phyloP scores from a whole-genome alignment of 2,329 filamentous ascomycete species.

The Kalmusia sp. region DNA sequence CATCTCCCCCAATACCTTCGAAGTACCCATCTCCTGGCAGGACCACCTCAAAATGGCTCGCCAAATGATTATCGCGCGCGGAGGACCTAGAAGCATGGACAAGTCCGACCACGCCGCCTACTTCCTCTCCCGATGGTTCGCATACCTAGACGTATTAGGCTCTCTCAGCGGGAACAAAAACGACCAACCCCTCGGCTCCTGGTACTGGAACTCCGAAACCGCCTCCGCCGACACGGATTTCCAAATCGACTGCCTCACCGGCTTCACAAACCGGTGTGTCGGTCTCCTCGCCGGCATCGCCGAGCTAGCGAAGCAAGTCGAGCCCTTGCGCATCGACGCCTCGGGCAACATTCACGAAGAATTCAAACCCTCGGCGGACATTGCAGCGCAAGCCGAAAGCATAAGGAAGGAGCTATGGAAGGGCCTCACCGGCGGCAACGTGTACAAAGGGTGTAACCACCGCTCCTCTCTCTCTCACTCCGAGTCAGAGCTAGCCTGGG shows the following conservation, averaged over 20 bases:
- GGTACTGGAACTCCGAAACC: conserved; percentile 53
- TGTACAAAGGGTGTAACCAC: conserved; percentile 54
- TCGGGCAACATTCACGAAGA: conserved; percentile 58
- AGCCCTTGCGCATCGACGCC: conserved; percentile 67
- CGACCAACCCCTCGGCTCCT: conserved; percentile 49
- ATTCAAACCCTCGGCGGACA: conserved; percentile 66
- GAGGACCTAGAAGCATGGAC: conserved; percentile 63
- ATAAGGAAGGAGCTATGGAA: conserved; percentile 69
- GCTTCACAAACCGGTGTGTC: conserved; percentile 76
- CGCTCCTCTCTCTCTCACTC: conserved; percentile 36
- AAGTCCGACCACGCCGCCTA: conserved; percentile 64
- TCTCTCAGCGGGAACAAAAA: conserved; percentile 67
- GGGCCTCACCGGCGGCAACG: conserved; percentile 48
- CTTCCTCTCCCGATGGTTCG: conserved; percentile 83
- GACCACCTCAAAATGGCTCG: conserved; percentile 78
- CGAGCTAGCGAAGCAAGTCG: conserved; percentile 72
- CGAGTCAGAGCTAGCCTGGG: conserved; percentile 54
- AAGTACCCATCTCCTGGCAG: conserved; percentile 82
- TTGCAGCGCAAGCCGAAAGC: conserved; percentile 63
- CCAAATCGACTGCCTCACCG: conserved; percentile 81
- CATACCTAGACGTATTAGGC: conserved; percentile 81
- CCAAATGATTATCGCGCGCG: conserved; percentile 73
- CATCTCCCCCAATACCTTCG: conserved; percentile 81
- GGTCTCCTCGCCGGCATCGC: conserved; percentile 75
- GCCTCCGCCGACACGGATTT: conserved; percentile 66